A percentile compares a stretch with the other conserved stretches of the same genome.
Conservation (phyloP, 345 rosid species). For the Brassica nigra region DNA sequence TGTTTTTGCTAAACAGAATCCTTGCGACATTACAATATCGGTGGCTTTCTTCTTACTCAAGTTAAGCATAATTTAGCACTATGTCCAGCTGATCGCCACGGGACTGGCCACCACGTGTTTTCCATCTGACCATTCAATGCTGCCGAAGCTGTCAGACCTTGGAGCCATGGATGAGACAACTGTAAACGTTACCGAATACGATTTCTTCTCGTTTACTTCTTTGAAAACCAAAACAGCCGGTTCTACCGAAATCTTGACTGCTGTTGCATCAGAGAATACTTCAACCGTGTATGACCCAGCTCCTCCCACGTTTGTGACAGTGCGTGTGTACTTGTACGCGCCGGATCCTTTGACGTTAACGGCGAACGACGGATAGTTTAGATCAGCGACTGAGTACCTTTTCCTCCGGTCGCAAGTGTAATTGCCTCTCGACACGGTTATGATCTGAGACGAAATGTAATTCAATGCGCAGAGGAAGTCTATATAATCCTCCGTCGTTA, state of each 20-base stretch:
- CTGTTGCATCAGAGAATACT: slow-evolving; percentile 41
- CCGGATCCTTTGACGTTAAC: slow-evolving; percentile 45
- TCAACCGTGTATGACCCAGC: slow-evolving; percentile 60
- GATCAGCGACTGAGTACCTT: slow-evolving; percentile 48
- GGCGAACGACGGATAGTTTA: slow-evolving; percentile 86
- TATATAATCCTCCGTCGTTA: slow-evolving; percentile 61
- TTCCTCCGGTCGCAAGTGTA: slow-evolving; percentile 54
- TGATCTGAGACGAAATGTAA: slow-evolving; percentile 55
- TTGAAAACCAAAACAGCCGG: slow-evolving; percentile 62
- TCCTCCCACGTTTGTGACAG: slow-evolving; percentile 71
- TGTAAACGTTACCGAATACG: slow-evolving; percentile 66
- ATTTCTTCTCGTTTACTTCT: slow-evolving; percentile 60
- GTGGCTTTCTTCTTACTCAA: neutral
- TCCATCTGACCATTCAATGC: slow-evolving; percentile 80
- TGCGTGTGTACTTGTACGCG: slow-evolving; percentile 59
- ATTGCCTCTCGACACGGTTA: slow-evolving; percentile 45
- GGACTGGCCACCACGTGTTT: slow-evolving; percentile 74
- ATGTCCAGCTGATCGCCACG: slow-evolving; percentile 74
- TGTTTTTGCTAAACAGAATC: slow-evolving; percentile 29
- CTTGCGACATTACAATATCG: slow-evolving; percentile 18
- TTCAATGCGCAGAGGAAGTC: slow-evolving; percentile 74
- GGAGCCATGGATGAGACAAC: slow-evolving; percentile 47
- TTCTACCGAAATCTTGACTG: slow-evolving; percentile 61
- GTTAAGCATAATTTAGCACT: slow-evolving; percentile 24
- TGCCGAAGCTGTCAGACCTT: slow-evolving; percentile 51